Conservation (phyloP, 305 asterid genomes). For the Striga hermonthica region DNA sequence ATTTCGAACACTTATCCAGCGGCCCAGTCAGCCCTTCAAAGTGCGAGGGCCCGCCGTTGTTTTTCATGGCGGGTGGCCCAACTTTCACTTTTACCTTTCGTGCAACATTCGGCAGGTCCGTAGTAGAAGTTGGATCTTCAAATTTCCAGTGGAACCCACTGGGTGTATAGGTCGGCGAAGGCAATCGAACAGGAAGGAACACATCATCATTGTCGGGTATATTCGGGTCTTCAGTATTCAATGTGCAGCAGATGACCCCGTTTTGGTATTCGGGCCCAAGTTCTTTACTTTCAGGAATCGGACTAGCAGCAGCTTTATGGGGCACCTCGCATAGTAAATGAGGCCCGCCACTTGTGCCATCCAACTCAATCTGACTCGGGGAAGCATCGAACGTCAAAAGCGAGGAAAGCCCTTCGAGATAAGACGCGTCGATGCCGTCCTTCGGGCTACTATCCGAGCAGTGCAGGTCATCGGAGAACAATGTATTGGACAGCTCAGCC, state of each 20-base stretch:
- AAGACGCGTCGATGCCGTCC: constrained; percentile 40
- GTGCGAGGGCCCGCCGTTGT: constrained; percentile 29
- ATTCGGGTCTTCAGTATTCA: constrained; percentile 62
- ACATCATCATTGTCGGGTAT: constrained; percentile 74
- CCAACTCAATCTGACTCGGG: constrained; percentile 38
- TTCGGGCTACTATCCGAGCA: constrained; percentile 39
- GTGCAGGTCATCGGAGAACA: constrained; percentile 54
- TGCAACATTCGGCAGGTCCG: constrained; percentile 36
- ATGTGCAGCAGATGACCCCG: constrained; percentile 61
- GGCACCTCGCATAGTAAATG: constrained; percentile 27
- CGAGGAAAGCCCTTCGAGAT: constrained; percentile 47
- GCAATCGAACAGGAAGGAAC: constrained; percentile 62
- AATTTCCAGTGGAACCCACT: constrained; percentile 35
- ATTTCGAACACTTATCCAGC: constrained; percentile 30
- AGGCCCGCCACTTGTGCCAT: constrained; percentile 23
- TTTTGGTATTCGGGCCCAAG: constrained; percentile 51
- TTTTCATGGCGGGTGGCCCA: constrained; percentile 32
- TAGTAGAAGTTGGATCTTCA: constrained; percentile 38
- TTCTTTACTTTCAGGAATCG: constrained; percentile 34
- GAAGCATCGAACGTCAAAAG: constrained; percentile 45
- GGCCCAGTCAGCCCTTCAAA: background rate
- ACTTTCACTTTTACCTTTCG: constrained; percentile 32
- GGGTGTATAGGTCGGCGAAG: constrained; percentile 42
- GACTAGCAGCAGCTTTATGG: constrained; percentile 31
- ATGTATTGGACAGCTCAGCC: constrained; percentile 39